Base-by-base conservation (phyloP, 2,329 filamentous ascomycete species). In the Talaromyces verruculosus region DNA sequence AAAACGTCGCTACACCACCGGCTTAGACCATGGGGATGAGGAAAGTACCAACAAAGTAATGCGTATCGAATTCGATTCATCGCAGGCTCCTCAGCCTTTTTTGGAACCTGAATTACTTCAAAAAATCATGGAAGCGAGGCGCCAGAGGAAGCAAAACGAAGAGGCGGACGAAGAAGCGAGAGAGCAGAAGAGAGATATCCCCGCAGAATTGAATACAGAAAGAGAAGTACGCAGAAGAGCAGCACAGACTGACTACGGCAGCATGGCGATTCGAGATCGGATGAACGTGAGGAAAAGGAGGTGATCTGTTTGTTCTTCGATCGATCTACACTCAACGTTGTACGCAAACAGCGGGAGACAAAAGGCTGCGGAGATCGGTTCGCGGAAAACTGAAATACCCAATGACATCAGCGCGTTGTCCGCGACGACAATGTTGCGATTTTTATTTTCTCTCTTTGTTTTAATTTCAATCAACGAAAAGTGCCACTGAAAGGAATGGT, bases 81-180 rank as follows among this genome's bases (percentile, higher is more conserved):
- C 74, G 28, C 65, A 66, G 7, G 66, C 72, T 22, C 71, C 76
- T 39, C 77, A 80, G 67, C 79, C 77, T 25, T 80, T 81, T 63
- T 71, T 80, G 8, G 77, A 80, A 66, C 75, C 77, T 7, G 71
- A 68, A 5, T 58, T 69, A 10, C 75, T 78, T 69, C 75, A 76
- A 65, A 71, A 67, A 13, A 73, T 78, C 58, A 64, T 73, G 30
- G 62, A 64, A 49, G 33, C 13, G 30, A 28, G 41, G 35, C 37
- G 22, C 2, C 55, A 51, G 10, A 43, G n/a, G 47, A 49, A 53
- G 45, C 61, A 51, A 10, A 19, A 30, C 2, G 49, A 60, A 51
- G 8, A 49, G 45, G 33, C 28, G 3, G 10, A 51, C 7, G 33
- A 30, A 2, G 22, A 51, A 10, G 51, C 19, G 47, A 17, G 2